phyloP scores from a whole-genome alignment of 768 basidiomycete genomes.

The Kwoniella sp. region DNA sequence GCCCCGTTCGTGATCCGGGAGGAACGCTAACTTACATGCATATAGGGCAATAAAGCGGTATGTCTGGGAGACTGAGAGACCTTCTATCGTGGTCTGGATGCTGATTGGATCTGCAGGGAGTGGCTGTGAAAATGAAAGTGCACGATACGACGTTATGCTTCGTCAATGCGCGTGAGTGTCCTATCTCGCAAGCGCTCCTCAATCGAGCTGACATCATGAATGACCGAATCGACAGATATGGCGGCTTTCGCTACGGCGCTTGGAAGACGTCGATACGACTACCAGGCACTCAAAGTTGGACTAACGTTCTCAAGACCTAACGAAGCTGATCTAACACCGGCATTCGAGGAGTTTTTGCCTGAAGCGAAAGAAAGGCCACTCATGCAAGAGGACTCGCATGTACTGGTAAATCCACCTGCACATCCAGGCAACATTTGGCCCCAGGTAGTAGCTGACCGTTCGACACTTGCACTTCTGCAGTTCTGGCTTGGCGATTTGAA shows the following conservation, averaged over 20 bases:
- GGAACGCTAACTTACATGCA: not conserved
- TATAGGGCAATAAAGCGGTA: constrained; percentile 50
- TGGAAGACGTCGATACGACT: constrained; percentile 41
- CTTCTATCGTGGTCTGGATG: constrained; percentile 1
- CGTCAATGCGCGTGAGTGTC: constrained; percentile 45
- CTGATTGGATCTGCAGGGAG: constrained; percentile 28
- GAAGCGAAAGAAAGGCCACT: constrained; percentile 24
- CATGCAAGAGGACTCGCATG: constrained; percentile 32
- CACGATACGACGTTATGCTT: constrained; percentile 46
- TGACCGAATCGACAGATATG: constrained; percentile 45
- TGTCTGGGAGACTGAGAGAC: not conserved
- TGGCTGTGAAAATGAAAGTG: constrained; percentile 41
- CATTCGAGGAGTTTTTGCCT: constrained; percentile 38
- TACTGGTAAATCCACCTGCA: constrained; percentile 22
- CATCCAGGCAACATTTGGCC: too few species aligned
- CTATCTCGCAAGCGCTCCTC: too few species aligned
- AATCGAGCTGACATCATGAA: too few species aligned
- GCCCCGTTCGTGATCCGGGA: not conserved
- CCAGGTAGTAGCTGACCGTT: not conserved
- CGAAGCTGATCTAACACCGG: constrained; percentile 23
- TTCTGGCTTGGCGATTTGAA: constrained; percentile 55
- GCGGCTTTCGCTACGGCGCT: constrained; percentile 47
- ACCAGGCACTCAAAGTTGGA: constrained; percentile 24
- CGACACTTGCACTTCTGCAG: constrained; percentile 12
- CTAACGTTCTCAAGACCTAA: constrained; percentile 33